These are phyloP conservation scores for Cercospora canescens DNA, from an alignment of 2,329 filamentous ascomycete species.

Conservation along the genomic window DNA sequence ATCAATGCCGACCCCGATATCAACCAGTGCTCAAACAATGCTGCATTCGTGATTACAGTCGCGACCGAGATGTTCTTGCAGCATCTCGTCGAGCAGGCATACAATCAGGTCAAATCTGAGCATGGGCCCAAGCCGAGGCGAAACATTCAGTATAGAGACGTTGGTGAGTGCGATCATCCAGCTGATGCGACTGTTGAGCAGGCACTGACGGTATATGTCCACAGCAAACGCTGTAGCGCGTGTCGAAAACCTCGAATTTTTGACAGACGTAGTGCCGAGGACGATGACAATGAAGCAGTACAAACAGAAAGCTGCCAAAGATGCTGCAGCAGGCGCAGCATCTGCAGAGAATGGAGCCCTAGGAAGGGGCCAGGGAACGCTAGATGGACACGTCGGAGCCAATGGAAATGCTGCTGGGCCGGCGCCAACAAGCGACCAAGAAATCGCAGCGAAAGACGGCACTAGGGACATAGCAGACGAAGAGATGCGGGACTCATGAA, in stretches of 20 bases:
- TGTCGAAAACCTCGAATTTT: conserved; percentile 92
- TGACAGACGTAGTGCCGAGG: conserved; percentile 85
- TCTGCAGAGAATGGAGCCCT: not conserved
- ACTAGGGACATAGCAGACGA: not conserved
- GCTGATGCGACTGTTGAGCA: not conserved
- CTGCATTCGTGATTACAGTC: conserved; percentile 88
- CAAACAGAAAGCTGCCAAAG: conserved; percentile 56
- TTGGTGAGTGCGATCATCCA: conserved; percentile 57
- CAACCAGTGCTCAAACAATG: conserved; percentile 83
- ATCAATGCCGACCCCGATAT: conserved; percentile 86
- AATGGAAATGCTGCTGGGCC: conserved; percentile 12
- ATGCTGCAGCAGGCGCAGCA: conserved; percentile 17
- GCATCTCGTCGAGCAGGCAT: conserved; percentile 79
- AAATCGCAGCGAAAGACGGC: conserved; percentile 5
- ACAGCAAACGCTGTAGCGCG: conserved; percentile 80
- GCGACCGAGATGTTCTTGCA: conserved; percentile 97
- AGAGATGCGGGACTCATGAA: conserved; percentile 6
- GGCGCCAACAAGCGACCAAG: not conserved
- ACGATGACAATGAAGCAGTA: conserved; percentile 78
- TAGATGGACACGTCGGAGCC: conserved; percentile 20
- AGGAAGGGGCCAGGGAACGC: conserved; percentile 15
- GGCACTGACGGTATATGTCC: not conserved
- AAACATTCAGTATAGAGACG: conserved; percentile 94
- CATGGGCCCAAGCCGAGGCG: conserved; percentile 73
- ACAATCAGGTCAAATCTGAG: conserved; percentile 87